Percentiles rank a stretch among this genome's conserved stretches.
Conservation (phyloP, 768 basidiomycete species). For the Mycena capillaripes region DNA sequence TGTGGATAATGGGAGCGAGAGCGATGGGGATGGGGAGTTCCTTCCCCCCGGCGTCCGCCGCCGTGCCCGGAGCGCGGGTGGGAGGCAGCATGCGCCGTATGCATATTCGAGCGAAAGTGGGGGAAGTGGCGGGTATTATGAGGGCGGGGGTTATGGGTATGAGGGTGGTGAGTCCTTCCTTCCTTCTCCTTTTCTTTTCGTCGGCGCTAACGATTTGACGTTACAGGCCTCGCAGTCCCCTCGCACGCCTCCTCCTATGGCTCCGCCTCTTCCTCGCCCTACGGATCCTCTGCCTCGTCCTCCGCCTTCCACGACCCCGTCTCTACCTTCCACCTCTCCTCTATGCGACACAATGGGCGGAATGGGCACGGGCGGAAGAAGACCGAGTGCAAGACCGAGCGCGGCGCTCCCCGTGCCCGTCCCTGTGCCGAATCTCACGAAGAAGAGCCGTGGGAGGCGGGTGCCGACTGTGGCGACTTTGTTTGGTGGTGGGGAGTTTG, state of each 20-base stretch:
- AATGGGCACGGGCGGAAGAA: background rate
- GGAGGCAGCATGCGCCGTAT: conserved; percentile 26
- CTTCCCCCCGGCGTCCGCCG: background rate
- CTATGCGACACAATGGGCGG: background rate
- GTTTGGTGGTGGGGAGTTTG: conserved; percentile 18
- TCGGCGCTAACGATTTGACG: too few species aligned
- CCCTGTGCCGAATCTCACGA: conserved; percentile 63
- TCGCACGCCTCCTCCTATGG: too few species aligned
- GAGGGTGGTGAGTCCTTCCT: background rate
- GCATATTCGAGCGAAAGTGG: background rate
- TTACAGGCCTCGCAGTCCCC: too few species aligned
- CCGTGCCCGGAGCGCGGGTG: background rate
- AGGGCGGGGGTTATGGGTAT: background rate
- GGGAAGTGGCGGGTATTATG: background rate
- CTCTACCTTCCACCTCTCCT: background rate
- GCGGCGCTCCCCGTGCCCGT: conserved; percentile 57
- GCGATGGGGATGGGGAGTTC: conserved; percentile 41
- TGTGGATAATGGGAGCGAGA: conserved; percentile 32
- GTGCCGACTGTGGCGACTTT: conserved; percentile 56
- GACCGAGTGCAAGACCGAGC: conserved; percentile 36
- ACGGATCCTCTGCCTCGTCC: too few species aligned
- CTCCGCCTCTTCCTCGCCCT: too few species aligned
- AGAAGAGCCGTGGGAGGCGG: conserved; percentile 62
- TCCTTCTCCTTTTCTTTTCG: background rate
- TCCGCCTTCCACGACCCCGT: background rate